Base-by-base conservation (phyloP, 176 grass and related monocot genomes). In the Ananas comosus region DNA sequence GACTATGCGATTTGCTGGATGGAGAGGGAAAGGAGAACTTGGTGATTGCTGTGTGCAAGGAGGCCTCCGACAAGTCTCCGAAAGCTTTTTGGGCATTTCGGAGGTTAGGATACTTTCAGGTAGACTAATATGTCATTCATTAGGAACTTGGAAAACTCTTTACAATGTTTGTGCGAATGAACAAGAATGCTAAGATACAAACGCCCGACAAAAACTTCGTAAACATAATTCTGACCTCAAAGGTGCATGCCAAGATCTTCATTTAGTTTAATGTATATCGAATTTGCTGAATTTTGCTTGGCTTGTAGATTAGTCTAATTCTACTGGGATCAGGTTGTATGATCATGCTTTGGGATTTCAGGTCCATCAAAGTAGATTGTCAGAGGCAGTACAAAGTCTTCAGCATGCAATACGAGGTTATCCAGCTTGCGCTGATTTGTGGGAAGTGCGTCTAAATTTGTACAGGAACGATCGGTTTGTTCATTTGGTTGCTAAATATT, bases 81-180 rank as follows among this genome's bases (percentile, higher is more conserved):
- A 88, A 79, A 5, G 80, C 93, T 10, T 97, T 87, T 76, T 97
- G 93, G 93, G 89, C 89, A 17, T 97, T 92, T 54, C 48, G 29
- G 50, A 85, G 89, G 84, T 81, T 97, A 57, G 89, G 93, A 50
- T 97, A 92, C 86, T 87, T 97, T 61, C 93, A 97, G 89, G 93
- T 96, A 67, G 58, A 65, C 21, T 68, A 61, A 47, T 13, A 50
- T 78, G 59, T 16, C 64, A 49, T 27, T 70, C 21, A 2, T 50
- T 42, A 42, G 33, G 5, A 7, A 42, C 33, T 42, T 42, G 7
- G 33, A 42, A 42, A 42, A 42, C 33, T 42, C 33, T 42, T 42
- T 42, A 42, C 33, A 42, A 42, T 85, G 11, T 51, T 84, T 66
- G n/a, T 57, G 11, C 65, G 65, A 12, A 12, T 0, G 1, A 68